phyloP scores from a whole-genome alignment of 1,284 basidiomycete species.

The Xerocomus cyaneibrunnescens region DNA sequence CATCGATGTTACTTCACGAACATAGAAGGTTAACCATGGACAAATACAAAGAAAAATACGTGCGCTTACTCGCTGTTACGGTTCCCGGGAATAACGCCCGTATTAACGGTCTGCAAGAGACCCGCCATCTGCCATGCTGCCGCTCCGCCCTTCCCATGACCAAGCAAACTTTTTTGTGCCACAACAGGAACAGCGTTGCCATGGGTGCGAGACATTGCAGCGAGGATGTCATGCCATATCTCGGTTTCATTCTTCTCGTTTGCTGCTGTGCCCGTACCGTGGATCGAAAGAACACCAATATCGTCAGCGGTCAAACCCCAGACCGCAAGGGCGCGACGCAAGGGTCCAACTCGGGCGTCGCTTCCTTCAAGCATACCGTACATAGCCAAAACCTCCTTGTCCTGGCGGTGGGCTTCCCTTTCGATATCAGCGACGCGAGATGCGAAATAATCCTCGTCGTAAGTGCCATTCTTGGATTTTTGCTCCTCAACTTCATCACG shows the following conservation, averaged over 20 bases:
- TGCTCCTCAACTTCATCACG: conserved; percentile 72
- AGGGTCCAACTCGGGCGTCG: conserved; percentile 84
- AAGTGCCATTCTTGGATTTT: conserved; percentile 52
- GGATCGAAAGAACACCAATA: conserved; percentile 86
- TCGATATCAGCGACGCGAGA: conserved; percentile 81
- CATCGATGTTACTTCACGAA: conserved; percentile 79
- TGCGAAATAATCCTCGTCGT: conserved; percentile 71
- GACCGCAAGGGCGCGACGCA: conserved; percentile 92
- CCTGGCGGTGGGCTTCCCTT: conserved; percentile 85
- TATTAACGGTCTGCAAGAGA: conserved; percentile 82
- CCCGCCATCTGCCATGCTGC: conserved; percentile 98
- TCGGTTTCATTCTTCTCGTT: conserved; percentile 99
- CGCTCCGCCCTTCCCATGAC: conserved; percentile 95
- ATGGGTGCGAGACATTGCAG: conserved; percentile 80
- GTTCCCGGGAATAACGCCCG: conserved; percentile 95
- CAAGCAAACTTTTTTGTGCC: conserved; percentile 95
- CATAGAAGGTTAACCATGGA: conserved; percentile 6
- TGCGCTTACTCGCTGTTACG: conserved; percentile 84
- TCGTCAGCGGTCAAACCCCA: conserved; percentile 96
- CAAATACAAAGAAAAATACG: conserved; percentile 21
- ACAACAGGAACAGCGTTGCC: conserved; percentile 97
- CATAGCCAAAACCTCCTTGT: conserved; percentile 84
- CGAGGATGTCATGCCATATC: conserved; percentile 95
- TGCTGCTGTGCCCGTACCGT: conserved; percentile 94
- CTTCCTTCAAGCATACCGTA: conserved; percentile 94